These are phyloP conservation scores for Triangularia setosa DNA, from an alignment of 2,329 filamentous ascomycete species.

Conservation along the genomic window DNA sequence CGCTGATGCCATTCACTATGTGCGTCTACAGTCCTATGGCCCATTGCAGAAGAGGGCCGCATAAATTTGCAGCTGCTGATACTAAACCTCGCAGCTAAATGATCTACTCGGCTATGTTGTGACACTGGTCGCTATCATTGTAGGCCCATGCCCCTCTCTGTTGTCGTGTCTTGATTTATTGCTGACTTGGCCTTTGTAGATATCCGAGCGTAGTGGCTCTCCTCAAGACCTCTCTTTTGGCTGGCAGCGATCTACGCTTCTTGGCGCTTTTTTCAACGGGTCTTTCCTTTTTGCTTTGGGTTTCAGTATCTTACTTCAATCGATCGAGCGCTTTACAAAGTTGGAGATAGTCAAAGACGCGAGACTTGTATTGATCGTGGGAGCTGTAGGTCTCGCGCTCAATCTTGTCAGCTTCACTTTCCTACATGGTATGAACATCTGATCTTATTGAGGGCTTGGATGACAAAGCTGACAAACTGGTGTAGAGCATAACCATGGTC, in stretches of 20 bases:
- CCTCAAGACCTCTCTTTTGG: constrained; percentile 64
- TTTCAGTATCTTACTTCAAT: constrained; percentile 68
- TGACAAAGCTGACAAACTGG: neutral
- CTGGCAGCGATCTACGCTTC: constrained; percentile 70
- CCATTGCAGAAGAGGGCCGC: neutral
- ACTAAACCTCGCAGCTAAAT: constrained; percentile 50
- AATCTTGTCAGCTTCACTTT: constrained; percentile 65
- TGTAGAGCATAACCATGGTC: constrained; percentile 16
- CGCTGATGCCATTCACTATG: constrained; percentile 77
- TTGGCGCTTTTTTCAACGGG: constrained; percentile 79
- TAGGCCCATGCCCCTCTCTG: constrained; percentile 32
- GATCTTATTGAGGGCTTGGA: neutral
- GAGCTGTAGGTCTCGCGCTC: constrained; percentile 60
- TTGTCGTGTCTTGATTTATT: neutral
- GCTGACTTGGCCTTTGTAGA: constrained; percentile 36
- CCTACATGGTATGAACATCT: constrained; percentile 52
- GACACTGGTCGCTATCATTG: constrained; percentile 60
- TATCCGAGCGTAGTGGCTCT: constrained; percentile 52
- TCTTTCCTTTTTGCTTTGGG: constrained; percentile 69
- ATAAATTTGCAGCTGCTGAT: neutral
- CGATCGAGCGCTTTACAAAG: constrained; percentile 65
- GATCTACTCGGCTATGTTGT: constrained; percentile 67
- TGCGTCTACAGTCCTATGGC: constrained; percentile 35
- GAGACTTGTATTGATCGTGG: constrained; percentile 64
- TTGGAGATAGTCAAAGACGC: constrained; percentile 59